phyloP scores from a whole-genome alignment of 345 rosid genomes.

The Erysimum cheiranthoides region DNA sequence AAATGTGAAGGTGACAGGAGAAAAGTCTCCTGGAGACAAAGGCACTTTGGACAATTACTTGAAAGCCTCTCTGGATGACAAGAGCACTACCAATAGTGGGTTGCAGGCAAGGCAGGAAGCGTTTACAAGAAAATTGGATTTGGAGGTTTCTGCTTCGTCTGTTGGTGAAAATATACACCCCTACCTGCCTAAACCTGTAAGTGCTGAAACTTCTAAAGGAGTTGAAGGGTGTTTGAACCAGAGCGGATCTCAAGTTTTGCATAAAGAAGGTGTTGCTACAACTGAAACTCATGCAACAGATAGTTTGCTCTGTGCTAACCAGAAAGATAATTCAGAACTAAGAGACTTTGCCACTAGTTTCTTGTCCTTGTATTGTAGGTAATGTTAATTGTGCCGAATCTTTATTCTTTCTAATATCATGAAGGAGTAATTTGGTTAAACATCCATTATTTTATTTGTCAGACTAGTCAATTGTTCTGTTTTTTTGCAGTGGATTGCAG shows the following conservation, averaged over 20 bases:
- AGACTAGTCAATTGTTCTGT: conserved; percentile 2
- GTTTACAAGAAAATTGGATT: conserved; percentile 54
- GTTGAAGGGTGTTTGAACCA: conserved; percentile 43
- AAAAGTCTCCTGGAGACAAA: conserved; percentile 72
- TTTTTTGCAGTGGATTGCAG: conserved; percentile 63
- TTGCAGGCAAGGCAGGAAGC: conserved; percentile 50
- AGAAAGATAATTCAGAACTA: conserved; percentile 57
- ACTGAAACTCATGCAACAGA: conserved; percentile 43
- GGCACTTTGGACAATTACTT: conserved; percentile 72
- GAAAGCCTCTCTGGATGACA: conserved; percentile 56
- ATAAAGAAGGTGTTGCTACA: conserved; percentile 46
- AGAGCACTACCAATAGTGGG: conserved; percentile 29
- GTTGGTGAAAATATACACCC: conserved; percentile 45
- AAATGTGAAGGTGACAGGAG: conserved; percentile 54
- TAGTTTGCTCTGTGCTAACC: conserved; percentile 38
- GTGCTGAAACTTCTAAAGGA: conserved; percentile 37
- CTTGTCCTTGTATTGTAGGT: conserved; percentile 95
- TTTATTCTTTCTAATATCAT: conserved; percentile 17
- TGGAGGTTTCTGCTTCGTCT: conserved; percentile 49
- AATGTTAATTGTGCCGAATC: conserved; percentile 20
- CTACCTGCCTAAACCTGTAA: conserved; percentile 35
- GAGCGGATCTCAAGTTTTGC: conserved; percentile 47
- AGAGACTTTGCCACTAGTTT: conserved; percentile 77
- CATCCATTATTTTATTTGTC: conserved; percentile 12
- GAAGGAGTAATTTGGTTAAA: conserved; percentile 15